Base-by-base conservation (phyloP, 495 filamentous ascomycete species). In the Aspergillus conjunctus region DNA sequence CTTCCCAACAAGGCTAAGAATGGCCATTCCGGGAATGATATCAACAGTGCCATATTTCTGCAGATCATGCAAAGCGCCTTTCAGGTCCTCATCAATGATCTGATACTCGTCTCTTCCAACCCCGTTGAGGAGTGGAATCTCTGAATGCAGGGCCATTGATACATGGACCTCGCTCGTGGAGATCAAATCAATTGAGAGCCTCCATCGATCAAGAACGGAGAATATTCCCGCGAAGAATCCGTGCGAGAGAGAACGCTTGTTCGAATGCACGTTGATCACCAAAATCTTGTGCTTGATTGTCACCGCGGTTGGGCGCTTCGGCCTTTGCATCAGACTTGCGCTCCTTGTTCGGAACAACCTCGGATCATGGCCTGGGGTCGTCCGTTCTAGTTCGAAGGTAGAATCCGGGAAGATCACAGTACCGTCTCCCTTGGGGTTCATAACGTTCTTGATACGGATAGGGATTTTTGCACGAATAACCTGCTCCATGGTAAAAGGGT, bases 401-500 rank as follows among this genome's bases (percentile, higher is more conserved):
- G 79, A 77, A 55, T 79, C 73, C 15, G 77, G 80, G 66, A 91
- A 87, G 63, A 99, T 92, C 54, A 96, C 80, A 30, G 94, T 99
- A 51, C 94, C 94, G 57, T 85, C 83, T 55, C 91, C 90, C 43
- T 87, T 84, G 0, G 95, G 92, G 66, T 97, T 97, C 78, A 95
- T 93, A 69, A 98, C 94, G 71, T 98, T 98, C 79, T 98, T 97
- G 74, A 98, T 98, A 58, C 94, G 90, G 66, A 97, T 95, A 9
- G 89, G 91, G 71, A 98, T 98, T 54, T 83, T 83, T 3, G 93
- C 92, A 52, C 87, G 89, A 72, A 98, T 96, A 52, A 94, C 94
- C 71, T 97, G 94, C 75, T 98, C 92, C 91, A 98, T 98, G 55
- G 94, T 98, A 68, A 97, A 88, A 51, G 94, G 94, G 67, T 98